phyloP scores from a whole-genome alignment of 2,329 filamentous ascomycete genomes.

The Magnaporthiopsis rhizophila region DNA sequence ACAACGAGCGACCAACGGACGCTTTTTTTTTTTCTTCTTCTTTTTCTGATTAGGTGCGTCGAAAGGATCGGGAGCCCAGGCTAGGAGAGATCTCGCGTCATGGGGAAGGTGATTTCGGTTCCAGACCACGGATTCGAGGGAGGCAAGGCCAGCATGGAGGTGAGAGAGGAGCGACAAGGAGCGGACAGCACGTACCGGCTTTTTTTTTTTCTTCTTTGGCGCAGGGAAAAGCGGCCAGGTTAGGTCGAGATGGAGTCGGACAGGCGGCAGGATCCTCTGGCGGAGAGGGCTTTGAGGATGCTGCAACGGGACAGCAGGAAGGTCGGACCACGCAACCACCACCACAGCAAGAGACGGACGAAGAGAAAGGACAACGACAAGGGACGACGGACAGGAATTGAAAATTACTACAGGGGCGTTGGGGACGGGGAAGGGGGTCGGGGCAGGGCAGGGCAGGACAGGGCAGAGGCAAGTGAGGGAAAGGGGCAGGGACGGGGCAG shows the following conservation, averaged over 20 bases:
- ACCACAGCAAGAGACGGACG: slow-evolving; percentile 10
- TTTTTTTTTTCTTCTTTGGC: neutral
- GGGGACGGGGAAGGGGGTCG: neutral
- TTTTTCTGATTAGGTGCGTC: neutral
- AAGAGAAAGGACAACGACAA: slow-evolving; percentile 11
- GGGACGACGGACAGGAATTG: slow-evolving; percentile 9
- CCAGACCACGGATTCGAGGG: neutral
- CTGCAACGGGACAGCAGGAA: slow-evolving; percentile 9
- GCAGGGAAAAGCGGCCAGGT: neutral
- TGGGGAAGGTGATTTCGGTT: neutral
- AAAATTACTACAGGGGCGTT: slow-evolving; percentile 5
- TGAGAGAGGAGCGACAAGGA: neutral
- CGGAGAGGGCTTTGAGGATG: slow-evolving; percentile 1
- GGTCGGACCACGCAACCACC: neutral
- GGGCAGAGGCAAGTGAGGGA: slow-evolving; percentile 8
- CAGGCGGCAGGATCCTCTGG: neutral
- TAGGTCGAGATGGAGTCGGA: neutral
- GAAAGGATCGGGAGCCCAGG: neutral
- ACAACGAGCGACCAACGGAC: neutral
- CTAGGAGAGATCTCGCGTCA: neutral
- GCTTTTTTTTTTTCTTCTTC: neutral
- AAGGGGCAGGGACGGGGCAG: no score
- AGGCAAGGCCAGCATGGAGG: neutral
- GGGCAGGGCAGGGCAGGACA: neutral
- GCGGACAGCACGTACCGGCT: neutral